Evolutionary conservation across 2,329 filamentous ascomycete species (phyloP).

Genomic region (Chrysosporium queenslandicum): DNA sequence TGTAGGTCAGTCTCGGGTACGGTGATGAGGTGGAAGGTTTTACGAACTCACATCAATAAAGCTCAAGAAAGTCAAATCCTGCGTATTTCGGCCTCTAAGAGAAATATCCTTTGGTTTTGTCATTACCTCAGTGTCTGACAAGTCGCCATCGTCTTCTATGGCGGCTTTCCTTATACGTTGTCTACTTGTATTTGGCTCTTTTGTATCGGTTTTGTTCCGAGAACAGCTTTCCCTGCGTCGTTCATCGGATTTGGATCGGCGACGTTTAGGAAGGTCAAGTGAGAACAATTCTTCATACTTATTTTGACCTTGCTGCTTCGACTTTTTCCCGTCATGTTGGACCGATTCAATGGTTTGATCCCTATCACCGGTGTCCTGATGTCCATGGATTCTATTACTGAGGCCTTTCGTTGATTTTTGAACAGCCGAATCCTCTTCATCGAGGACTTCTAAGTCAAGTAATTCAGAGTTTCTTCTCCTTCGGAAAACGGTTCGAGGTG

Average conservation of each 20-base stretch:
- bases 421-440: not conserved
- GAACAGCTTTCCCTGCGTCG: not conserved
- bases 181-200: conserved; percentile 31
- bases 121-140: conserved; percentile 22
- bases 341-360: not conserved
- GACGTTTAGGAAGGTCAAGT: conserved; percentile 7
- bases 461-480: not conserved
- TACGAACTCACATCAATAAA: conserved; percentile 38
- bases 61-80: conserved; percentile 45
- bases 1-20: conserved; percentile 7
- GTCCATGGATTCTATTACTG: not conserved
- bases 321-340: not conserved
- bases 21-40: not conserved
- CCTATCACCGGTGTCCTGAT: not conserved
- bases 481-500: not conserved
- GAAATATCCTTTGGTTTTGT: not conserved
- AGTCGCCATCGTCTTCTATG: conserved; percentile 26
- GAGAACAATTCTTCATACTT: conserved; percentile 14
- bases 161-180: conserved; percentile 33
- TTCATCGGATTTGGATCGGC: not conserved
- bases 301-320: conserved; percentile 15
- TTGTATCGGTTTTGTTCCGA: conserved; percentile 20
- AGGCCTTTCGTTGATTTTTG: not conserved
- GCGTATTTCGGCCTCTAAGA: not conserved
- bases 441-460: conserved; percentile 10